Conservation (phyloP, 2,329 filamentous ascomycete species). For the Sporothrix schenckii region DNA sequence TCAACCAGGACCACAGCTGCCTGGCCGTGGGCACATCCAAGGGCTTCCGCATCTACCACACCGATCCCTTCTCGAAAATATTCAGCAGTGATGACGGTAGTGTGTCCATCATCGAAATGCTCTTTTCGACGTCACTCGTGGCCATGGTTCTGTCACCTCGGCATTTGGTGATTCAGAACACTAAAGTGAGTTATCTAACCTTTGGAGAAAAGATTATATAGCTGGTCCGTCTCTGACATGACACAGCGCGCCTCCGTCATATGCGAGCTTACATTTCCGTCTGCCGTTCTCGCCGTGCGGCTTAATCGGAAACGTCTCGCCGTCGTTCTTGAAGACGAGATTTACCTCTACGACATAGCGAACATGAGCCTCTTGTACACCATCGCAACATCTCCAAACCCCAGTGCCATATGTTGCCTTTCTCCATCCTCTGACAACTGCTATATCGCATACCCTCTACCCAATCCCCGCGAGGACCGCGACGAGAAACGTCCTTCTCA, state of each 20-base stretch:
- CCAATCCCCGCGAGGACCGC: conserved; percentile 67
- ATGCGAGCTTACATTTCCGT: conserved; percentile 97
- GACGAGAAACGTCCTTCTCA: conserved; percentile 70
- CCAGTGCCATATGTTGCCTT: conserved; percentile 84
- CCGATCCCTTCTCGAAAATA: conserved; percentile 92
- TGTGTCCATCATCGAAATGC: conserved; percentile 95
- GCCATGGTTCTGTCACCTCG: conserved; percentile 90
- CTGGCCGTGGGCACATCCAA: conserved; percentile 92
- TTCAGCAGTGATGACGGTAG: conserved; percentile 95
- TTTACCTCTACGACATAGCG: conserved; percentile 97
- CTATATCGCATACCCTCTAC: conserved; percentile 91
- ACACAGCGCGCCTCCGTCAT: conserved; percentile 73
- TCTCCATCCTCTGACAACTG: conserved; percentile 95
- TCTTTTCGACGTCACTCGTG: conserved; percentile 96
- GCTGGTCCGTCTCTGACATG: not conserved
- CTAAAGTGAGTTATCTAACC: conserved; percentile 65
- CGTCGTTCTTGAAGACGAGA: conserved; percentile 91
- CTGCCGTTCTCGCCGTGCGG: conserved; percentile 90
- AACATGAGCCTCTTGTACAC: conserved; percentile 96
- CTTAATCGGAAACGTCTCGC: conserved; percentile 92
- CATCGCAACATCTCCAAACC: conserved; percentile 92
- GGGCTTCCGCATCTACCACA: conserved; percentile 95
- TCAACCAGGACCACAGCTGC: conserved; percentile 98
- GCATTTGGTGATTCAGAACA: conserved; percentile 94
- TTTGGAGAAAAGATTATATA: not conserved